Conservation (phyloP, 2,329 filamentous ascomycete species). For the Alternaria sp. region DNA sequence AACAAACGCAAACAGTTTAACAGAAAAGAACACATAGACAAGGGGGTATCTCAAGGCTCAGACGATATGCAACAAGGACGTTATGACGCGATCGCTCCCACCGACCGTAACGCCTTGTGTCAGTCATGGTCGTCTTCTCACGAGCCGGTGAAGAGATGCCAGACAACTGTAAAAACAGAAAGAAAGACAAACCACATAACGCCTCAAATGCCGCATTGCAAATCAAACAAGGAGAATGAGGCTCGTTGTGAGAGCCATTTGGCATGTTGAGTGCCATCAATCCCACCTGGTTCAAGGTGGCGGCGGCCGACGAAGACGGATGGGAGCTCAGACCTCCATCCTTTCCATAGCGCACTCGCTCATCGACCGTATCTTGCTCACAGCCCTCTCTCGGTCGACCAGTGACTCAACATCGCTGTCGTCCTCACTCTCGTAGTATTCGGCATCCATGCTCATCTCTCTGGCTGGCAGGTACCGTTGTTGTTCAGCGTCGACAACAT, state of each 20-base stretch:
- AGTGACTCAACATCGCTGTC: conserved; percentile 48
- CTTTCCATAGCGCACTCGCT: conserved; percentile 63
- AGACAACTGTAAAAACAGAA: neutral
- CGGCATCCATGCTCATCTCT: conserved; percentile 43
- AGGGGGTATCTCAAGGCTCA: conserved; percentile 33
- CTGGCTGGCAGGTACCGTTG: conserved; percentile 47
- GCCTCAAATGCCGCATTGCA: conserved; percentile 5
- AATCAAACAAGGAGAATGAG: neutral
- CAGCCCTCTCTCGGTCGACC: conserved; percentile 40
- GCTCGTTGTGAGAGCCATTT: neutral
- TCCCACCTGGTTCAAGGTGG: neutral
- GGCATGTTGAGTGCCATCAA: conserved; percentile 5
- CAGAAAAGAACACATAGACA: conserved; percentile 8
- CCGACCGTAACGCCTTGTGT: conserved; percentile 31
- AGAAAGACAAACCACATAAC: neutral
- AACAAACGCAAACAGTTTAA: conserved; percentile 1
- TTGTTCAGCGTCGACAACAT: conserved; percentile 49
- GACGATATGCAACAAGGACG: conserved; percentile 24
- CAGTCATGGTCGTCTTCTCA: conserved; percentile 29
- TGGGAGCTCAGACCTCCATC: conserved; percentile 57
- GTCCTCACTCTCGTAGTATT: conserved; percentile 43
- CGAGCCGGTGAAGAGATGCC: conserved; percentile 24
- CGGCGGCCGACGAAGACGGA: neutral
- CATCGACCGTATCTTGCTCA: conserved; percentile 59
- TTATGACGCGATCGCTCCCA: conserved; percentile 31